phyloP scores from a whole-genome alignment of 2,329 filamentous ascomycete genomes.

The Malbranchea zuffiana region DNA sequence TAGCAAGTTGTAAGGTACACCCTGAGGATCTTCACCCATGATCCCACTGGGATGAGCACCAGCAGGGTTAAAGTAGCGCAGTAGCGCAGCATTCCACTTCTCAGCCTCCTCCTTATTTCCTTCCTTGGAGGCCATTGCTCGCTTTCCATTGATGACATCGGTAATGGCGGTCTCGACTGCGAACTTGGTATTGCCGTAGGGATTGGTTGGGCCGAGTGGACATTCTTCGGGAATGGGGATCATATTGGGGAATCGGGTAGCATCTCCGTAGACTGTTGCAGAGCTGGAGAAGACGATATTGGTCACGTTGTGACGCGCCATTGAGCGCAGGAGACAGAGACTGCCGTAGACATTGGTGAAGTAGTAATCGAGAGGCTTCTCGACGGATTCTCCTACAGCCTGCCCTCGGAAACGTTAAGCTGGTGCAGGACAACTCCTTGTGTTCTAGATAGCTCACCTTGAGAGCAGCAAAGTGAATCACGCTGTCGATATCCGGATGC shows the following conservation, averaged over 20 bases:
- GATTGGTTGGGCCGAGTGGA: conserved; percentile 92
- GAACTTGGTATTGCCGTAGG: conserved; percentile 93
- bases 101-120: conserved; percentile 60
- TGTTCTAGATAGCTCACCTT: conserved; percentile 52
- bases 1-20: conserved; percentile 89
- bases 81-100: conserved; percentile 83
- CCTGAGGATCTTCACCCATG: conserved; percentile 96
- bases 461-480: conserved; percentile 96
- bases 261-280: conserved; percentile 95
- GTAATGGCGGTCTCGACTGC: conserved; percentile 85
- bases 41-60: conserved; percentile 89
- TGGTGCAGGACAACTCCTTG: neutral
- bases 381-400: conserved; percentile 90
- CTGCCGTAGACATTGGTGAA: conserved; percentile 91
- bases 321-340: conserved; percentile 72
- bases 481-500: conserved; percentile 89
- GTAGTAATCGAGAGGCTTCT: conserved; percentile 96
- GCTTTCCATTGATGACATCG: conserved; percentile 78
- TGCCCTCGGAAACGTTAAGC: conserved; percentile 27
- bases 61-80: conserved; percentile 96
- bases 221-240: conserved; percentile 97
- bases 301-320: conserved; percentile 79
- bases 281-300: conserved; percentile 99
- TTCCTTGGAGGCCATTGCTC: conserved; percentile 68
- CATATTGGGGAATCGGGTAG: conserved; percentile 92